Percentiles rank a stretch among this genome's conserved stretches.
These are phyloP conservation scores for Schizochytrium sp. DNA, from an alignment of 108 stramenopile species.

Conservation along the genomic window DNA sequence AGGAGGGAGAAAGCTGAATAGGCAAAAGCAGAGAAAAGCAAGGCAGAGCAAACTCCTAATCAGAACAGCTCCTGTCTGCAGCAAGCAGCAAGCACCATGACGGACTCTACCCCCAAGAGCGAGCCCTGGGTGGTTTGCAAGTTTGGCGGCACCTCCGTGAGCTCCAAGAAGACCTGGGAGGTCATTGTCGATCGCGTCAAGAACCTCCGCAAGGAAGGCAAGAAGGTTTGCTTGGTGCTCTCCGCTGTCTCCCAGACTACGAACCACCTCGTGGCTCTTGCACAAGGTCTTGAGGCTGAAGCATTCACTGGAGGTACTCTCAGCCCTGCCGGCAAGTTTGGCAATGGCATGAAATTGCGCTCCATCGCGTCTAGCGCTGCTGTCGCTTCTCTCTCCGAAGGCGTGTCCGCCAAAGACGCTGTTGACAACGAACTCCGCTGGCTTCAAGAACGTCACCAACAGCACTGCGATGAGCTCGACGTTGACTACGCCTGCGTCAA, in stretches of 20 bases:
- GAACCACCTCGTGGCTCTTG: conserved; percentile 43
- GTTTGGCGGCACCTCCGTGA: conserved; percentile 62
- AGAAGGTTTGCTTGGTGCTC: conserved; percentile 55
- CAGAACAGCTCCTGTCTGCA: neutral
- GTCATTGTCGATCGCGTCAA: conserved; percentile 42
- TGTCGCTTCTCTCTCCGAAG: neutral
- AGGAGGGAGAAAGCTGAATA: no score
- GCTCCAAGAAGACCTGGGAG: neutral
- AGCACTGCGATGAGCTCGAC: neutral
- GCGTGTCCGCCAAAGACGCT: neutral
- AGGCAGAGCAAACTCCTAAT: neutral
- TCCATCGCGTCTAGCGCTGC: neutral
- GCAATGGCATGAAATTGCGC: neutral
- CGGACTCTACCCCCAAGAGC: neutral
- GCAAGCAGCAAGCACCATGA: neutral
- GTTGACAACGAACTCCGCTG: neutral
- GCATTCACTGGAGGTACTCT: neutral
- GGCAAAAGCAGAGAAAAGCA: neutral
- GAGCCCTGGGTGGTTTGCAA: conserved; percentile 60
- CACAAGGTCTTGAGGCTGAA: neutral
- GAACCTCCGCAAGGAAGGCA: neutral
- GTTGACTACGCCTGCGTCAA: neutral
- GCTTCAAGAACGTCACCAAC: neutral
- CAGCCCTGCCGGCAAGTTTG: neutral
- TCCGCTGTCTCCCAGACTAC: conserved; percentile 54